Evolutionary conservation across 2,329 filamentous ascomycete genomes (phyloP).

Genomic region (Trichoderma sp.): DNA sequence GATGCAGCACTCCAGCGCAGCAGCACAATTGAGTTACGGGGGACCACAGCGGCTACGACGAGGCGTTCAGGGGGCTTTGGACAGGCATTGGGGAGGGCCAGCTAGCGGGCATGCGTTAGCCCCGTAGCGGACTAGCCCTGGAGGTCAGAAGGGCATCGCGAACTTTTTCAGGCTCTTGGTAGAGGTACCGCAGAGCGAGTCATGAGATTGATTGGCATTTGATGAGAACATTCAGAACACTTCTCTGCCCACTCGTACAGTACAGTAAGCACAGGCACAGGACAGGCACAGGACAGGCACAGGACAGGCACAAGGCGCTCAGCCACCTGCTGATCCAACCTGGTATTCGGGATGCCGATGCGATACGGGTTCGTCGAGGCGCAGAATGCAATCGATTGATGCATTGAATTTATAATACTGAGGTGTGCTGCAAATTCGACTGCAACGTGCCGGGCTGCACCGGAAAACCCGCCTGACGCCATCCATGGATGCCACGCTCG

Average conservation of each 20-base stretch:
- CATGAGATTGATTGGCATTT: neutral
- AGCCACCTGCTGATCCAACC: neutral
- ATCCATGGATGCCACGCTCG: neutral
- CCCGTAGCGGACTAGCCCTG: neutral
- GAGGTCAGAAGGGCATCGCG: neutral
- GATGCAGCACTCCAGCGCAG: conserved; percentile 3
- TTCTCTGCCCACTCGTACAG: neutral
- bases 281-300: too few relatives aligned
- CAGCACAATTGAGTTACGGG: conserved; percentile 9
- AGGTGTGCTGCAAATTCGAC: neutral
- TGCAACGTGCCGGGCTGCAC: neutral
- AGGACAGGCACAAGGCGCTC: too few relatives aligned
- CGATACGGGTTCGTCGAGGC: neutral
- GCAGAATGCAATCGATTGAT: neutral
- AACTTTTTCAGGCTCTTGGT: neutral
- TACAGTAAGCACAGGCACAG: neutral
- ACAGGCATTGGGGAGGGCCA: conserved; percentile 3
- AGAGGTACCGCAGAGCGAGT: neutral
- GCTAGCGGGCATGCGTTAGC: neutral
- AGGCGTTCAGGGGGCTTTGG: conserved; percentile 14
- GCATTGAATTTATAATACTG: neutral
- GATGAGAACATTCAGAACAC: neutral
- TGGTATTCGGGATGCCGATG: neutral
- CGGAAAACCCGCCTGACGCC: neutral
- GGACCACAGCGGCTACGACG: conserved; percentile 9